Evolutionary conservation across 2,329 filamentous ascomycete genomes (phyloP).

Genomic region (Xylariaceae sp.): DNA sequence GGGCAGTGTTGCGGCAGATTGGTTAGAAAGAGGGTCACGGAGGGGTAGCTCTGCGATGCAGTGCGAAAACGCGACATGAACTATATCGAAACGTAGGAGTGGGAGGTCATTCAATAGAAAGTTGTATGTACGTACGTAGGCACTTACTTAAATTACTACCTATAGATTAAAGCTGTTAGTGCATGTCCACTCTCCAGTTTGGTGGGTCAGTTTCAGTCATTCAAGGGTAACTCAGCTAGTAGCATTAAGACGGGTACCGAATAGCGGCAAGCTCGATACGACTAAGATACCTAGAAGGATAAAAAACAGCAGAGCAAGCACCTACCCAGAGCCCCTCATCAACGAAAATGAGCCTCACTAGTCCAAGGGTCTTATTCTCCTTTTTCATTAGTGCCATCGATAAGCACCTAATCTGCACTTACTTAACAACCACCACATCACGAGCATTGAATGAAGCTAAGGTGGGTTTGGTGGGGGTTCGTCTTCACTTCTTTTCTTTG

Average conservation of each 20-base stretch:
- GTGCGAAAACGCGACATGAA: background rate
- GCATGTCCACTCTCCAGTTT: slow-evolving; percentile 2
- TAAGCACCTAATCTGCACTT: too few species aligned
- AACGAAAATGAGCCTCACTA: too few species aligned
- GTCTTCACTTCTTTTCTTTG: too few species aligned
- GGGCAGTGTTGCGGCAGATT: background rate
- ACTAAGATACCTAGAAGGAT: too few species aligned
- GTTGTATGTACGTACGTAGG: background rate
- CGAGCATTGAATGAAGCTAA: too few species aligned
- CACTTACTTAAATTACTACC: background rate
- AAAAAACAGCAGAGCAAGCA: too few species aligned
- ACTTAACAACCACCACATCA: too few species aligned
- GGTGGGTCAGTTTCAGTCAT: slow-evolving; percentile 19
- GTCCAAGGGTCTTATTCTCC: background rate
- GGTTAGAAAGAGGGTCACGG: too few species aligned
- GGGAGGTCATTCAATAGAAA: background rate
- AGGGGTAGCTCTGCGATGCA: too few species aligned
- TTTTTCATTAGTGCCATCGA: background rate
- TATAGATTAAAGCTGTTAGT: slow-evolving; percentile 12
- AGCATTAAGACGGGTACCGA: slow-evolving; percentile 15
- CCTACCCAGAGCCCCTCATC: too few species aligned
- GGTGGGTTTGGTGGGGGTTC: too few species aligned
- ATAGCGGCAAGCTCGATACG: slow-evolving; percentile 11
- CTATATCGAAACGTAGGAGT: background rate
- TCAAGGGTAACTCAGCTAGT: too few species aligned